Evolutionary conservation across 257 asterid genomes (phyloP).

Genomic region (Linaria vulgaris): DNA sequence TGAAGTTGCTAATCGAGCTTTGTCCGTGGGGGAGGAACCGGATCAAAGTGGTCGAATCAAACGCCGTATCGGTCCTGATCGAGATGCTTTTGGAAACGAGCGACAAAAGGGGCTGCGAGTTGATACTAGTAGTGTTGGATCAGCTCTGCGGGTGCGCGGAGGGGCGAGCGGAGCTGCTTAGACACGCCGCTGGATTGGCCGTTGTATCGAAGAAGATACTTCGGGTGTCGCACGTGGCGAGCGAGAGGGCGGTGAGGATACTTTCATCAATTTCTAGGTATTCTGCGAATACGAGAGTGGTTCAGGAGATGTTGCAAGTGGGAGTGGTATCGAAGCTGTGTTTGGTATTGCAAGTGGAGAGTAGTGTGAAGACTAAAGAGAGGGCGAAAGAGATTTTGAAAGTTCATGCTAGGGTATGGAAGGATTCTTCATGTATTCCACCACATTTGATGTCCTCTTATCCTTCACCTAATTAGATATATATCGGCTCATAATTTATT

Average conservation of each 20-base stretch:
- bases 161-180: conserved; percentile 68
- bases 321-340: conserved; percentile 80
- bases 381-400: conserved; percentile 52
- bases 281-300: conserved; percentile 49
- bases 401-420: conserved; percentile 78
- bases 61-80: conserved; percentile 43
- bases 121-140: conserved; percentile 45
- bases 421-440: conserved; percentile 58
- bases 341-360: conserved; percentile 61
- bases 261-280: conserved; percentile 43
- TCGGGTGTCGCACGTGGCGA: conserved; percentile 67
- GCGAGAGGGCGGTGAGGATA: conserved; percentile 59
- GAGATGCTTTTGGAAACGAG: conserved; percentile 51
- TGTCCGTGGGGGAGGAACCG: conserved; percentile 74
- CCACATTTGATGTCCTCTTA: conserved; percentile 47
- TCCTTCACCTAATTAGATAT: conserved; percentile 33
- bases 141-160: conserved; percentile 76
- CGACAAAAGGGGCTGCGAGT: conserved; percentile 50
- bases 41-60: conserved; percentile 50
- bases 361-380: conserved; percentile 44
- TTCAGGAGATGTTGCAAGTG: conserved; percentile 64
- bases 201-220: conserved; percentile 71
- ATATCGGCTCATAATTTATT: neutral
- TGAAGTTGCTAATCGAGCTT: conserved; percentile 49
- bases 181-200: conserved; percentile 71